Base-by-base conservation (phyloP, 2,329 filamentous ascomycete species). In the Zymoseptoria brevis region DNA sequence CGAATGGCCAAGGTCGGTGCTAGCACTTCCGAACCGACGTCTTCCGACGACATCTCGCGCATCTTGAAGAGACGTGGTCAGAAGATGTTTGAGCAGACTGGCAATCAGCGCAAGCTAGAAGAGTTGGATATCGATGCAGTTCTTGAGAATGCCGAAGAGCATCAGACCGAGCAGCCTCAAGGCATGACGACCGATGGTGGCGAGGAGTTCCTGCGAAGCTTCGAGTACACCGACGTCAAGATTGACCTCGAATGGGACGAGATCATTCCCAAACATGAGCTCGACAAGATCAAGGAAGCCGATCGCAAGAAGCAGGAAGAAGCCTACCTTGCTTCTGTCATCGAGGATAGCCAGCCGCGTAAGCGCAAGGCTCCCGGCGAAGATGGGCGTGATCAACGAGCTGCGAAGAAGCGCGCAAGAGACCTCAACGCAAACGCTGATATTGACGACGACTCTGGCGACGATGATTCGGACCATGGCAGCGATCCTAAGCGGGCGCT, bases 61-160 rank as follows among this genome's bases (percentile, higher is more conserved):
- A 96, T 99, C 60, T 83, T 99, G 70, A 97, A 97, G 78, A 91
- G 93, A 76, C 88, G 94, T 67, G 96, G 94, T n/a, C 94, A 96
- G 72, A 96, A 94, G 75, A 96, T 99, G 87, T 99, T 99, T 67
- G 93, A 97, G 75, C 93, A 96, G 73, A 94, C 89, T 9, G 90
- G 90, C 60, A 99, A 99, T 72, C 94, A 99, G 75, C 88, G 93
- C 76, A 94, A 96, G 72, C 81, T 99, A 4, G 94, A 99, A 75
- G 91, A 96, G 75, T 86, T 99, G 22, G 94, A 99, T 72, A 97
- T 99, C 67, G 95, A 99, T 72, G 90, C 92, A 8, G 94, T 99
- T 48, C 84, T 99, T 16, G 94, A 94, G 69, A 96, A 96, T 73
- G 94, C 95, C 26, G 94, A 99, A 76, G 86, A 97, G 68, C 95